Evolutionary conservation across 805 yeast species (phyloP).

Genomic region (Saccharomycopsis sp.): DNA sequence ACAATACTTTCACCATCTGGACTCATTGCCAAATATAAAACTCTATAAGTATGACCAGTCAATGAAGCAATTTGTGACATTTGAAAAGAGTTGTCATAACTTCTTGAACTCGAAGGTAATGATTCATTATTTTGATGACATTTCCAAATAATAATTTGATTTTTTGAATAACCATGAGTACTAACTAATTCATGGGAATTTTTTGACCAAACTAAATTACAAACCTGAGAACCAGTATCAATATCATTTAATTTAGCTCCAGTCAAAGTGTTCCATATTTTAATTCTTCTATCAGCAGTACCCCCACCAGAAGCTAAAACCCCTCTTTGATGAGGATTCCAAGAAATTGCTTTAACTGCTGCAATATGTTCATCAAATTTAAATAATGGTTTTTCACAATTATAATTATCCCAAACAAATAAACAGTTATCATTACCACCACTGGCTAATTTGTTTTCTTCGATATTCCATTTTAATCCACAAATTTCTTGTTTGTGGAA

Average conservation of each 20-base stretch:
- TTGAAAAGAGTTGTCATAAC: conserved; percentile 3
- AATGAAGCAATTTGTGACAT: conserved; percentile 87
- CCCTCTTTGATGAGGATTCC: conserved; percentile 97
- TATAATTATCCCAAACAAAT: conserved; percentile 78
- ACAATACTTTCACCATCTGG: conserved; percentile 97
- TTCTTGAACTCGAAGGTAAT: not conserved
- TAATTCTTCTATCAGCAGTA: conserved; percentile 81
- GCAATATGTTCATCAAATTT: conserved; percentile 79
- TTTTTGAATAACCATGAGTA: conserved; percentile 87
- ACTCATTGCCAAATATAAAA: conserved; percentile 76
- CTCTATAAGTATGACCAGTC: conserved; percentile 91
- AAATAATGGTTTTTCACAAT: conserved; percentile 51
- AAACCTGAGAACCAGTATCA: conserved; percentile 95
- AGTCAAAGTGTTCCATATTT: conserved; percentile 84
- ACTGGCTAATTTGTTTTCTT: conserved; percentile 83
- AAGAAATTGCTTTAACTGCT: conserved; percentile 92
- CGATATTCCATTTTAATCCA: conserved; percentile 89
- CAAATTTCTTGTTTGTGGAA: conserved; percentile 89
- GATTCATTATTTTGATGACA: conserved; percentile 43
- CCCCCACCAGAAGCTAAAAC: conserved; percentile 95
- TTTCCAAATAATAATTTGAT: conserved; percentile 90
- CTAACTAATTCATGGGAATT: conserved; percentile 89
- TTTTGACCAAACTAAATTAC: conserved; percentile 87
- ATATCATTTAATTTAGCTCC: conserved; percentile 66
- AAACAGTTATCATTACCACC: conserved; percentile 93